Base-by-base conservation (phyloP, 2,329 filamentous ascomycete species). In the Madurella mycetomatis region DNA sequence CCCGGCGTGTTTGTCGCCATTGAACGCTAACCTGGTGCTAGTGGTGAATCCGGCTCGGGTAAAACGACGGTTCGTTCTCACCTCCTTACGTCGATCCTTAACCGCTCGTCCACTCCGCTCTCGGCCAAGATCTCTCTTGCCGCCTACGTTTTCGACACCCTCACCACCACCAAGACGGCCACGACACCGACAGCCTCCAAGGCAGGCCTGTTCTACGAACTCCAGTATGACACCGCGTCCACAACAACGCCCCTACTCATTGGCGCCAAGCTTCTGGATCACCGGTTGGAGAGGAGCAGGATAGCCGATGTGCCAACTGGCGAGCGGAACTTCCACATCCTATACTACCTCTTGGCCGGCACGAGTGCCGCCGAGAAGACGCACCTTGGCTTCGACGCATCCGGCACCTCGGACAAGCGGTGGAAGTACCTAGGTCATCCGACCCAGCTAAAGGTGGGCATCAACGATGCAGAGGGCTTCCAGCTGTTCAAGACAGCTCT, bases 401-500 rank as follows among this genome's bases (percentile, higher is more conserved):
- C 76, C 2, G 69, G 73, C 5, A 72, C 70, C 5, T 68, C 68
- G 13, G 68, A 86, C 65, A 95, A 90, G 74, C 81, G 94, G 72
- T 99, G 94, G 94, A 88, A 91, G 68, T 99, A 95, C 67, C 81
- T 99, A 3, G 94, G 94, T 2, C 94, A 99, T 64, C 94, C 92
- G 1, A 96, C 92, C 0, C 94, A 99, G 72, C 80, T 99, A 60
- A 97, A 96, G 70, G 90, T 97, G 30, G 94, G 94, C 54, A 92
- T 99, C 69, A 96, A 99, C 66, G 94, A 99, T 67, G 80, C 87
- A 1, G 92, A 96, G 66, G 94, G 92, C 4, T 99, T 99, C 71
- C 90, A 95, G 67, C 86, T 97, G 50, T 97, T 99, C 80, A 97
- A 97, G 76, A 96, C 90, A 1, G 94, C 94, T 1, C 76, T 99